Evolutionary conservation across 805 yeast species (phyloP).

Genomic region (Saturnispora hagleri): DNA sequence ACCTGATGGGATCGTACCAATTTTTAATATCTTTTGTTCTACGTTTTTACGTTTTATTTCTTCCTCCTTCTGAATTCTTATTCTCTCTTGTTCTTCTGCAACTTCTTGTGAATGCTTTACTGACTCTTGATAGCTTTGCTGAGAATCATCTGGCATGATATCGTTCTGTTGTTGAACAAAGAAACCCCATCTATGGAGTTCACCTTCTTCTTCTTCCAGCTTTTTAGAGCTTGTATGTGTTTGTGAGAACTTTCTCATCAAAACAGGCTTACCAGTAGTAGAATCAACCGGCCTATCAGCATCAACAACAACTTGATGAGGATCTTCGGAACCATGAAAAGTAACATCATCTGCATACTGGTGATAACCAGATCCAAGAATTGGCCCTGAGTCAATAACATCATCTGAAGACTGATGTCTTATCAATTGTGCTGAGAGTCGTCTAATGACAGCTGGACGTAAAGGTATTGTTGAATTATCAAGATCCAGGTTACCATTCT

Average conservation of each 20-base stretch:
- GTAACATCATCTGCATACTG: slow-evolving; percentile 8
- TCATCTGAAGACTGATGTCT: slow-evolving; percentile 43
- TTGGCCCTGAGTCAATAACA: slow-evolving; percentile 44
- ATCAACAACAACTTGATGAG: slow-evolving; percentile 68
- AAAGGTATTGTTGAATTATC: neutral
- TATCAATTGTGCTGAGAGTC: slow-evolving; percentile 26
- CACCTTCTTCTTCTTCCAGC: slow-evolving; percentile 90
- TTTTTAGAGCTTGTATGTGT: slow-evolving; percentile 60
- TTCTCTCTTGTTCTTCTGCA: slow-evolving; percentile 7
- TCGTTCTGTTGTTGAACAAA: slow-evolving; percentile 56
- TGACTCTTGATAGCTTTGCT: slow-evolving; percentile 4
- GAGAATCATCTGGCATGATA: slow-evolving; percentile 21
- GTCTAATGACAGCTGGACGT: slow-evolving; percentile 22
- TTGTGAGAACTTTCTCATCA: slow-evolving; percentile 54
- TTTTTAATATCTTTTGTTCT: slow-evolving; percentile 14
- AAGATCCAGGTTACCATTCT: neutral
- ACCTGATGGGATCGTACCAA: slow-evolving; percentile 41
- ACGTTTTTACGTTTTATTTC: slow-evolving; percentile 10
- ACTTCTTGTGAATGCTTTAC: neutral
- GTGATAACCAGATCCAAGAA: slow-evolving; percentile 34
- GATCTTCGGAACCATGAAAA: slow-evolving; percentile 25
- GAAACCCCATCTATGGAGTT: slow-evolving; percentile 77
- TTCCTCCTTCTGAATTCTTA: slow-evolving; percentile 3
- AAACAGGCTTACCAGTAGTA: slow-evolving; percentile 62
- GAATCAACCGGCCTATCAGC: slow-evolving; percentile 55